These are phyloP conservation scores for Forsythia suspensa DNA, from an alignment of 257 asterid genomes.

Conservation along the genomic window DNA sequence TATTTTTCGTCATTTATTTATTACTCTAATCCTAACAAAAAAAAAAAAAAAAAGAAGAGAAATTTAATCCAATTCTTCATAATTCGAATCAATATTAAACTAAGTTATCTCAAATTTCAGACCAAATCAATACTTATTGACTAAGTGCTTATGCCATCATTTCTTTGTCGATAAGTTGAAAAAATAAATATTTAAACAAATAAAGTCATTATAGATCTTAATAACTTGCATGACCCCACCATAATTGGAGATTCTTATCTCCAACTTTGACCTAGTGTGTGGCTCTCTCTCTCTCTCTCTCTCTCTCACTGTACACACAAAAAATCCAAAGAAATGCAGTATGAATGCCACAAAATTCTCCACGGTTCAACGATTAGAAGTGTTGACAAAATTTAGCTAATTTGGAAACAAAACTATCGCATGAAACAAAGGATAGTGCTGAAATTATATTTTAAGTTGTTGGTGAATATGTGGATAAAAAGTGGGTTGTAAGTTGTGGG, in stretches of 20 bases:
- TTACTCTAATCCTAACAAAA: no score
- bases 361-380: background rate
- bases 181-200: background rate
- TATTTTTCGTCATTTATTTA: no score
- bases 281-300: background rate
- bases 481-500: no score
- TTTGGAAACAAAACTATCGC: constrained; percentile 7
- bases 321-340: background rate
- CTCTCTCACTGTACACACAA: background rate
- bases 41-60: background rate
- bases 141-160: background rate
- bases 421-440: constrained; percentile 8
- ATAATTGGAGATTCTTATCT: background rate
- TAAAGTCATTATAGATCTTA: background rate
- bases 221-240: background rate
- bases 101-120: no score
- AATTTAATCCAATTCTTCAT: background rate
- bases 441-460: no score
- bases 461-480: no score
- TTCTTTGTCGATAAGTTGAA: background rate
- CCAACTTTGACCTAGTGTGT: background rate
- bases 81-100: background rate
- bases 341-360: background rate
- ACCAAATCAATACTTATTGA: background rate
- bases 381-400: background rate